phyloP scores from a whole-genome alignment of 106 monocot genomes.

The Xerophyta viscosa region DNA sequence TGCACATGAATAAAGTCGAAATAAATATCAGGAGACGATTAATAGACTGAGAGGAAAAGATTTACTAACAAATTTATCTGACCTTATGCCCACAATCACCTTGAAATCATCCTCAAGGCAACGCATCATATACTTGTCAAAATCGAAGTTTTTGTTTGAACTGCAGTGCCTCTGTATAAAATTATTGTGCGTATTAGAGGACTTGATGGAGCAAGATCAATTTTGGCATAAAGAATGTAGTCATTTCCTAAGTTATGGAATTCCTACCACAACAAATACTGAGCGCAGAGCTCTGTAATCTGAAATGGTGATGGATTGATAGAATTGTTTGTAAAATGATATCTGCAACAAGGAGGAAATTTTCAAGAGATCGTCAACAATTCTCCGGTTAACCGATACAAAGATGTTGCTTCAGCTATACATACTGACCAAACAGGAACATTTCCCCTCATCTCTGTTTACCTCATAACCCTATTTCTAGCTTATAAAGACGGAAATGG shows the following conservation, averaged over 20 bases:
- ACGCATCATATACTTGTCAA: slow-evolving; percentile 80
- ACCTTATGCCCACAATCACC: slow-evolving; percentile 84
- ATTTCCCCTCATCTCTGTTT: too few species aligned
- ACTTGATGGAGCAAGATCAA: too few species aligned
- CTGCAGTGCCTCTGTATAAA: slow-evolving; percentile 64
- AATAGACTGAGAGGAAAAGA: too few species aligned
- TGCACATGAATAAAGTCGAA: slow-evolving; percentile 25
- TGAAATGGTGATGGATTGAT: slow-evolving; percentile 61
- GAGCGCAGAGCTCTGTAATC: slow-evolving; percentile 64
- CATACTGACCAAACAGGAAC: too few species aligned
- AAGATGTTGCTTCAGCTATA: too few species aligned
- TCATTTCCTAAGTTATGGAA: too few species aligned
- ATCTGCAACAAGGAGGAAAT: slow-evolving; percentile 38
- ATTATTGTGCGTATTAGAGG: background rate
- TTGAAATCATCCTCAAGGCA: slow-evolving; percentile 81
- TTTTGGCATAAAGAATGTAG: too few species aligned
- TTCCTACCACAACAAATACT: slow-evolving; percentile 63
- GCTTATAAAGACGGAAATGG: too few species aligned
- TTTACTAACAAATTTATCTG: background rate
- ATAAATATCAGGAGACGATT: background rate
- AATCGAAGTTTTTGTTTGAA: slow-evolving; percentile 46
- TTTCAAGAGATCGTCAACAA: too few species aligned
- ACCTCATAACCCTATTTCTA: too few species aligned
- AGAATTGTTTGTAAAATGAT: slow-evolving; percentile 83
- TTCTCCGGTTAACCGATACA: background rate